Evolutionary conservation across 345 rosid species (phyloP).

Genomic region (Carallia brachiata): DNA sequence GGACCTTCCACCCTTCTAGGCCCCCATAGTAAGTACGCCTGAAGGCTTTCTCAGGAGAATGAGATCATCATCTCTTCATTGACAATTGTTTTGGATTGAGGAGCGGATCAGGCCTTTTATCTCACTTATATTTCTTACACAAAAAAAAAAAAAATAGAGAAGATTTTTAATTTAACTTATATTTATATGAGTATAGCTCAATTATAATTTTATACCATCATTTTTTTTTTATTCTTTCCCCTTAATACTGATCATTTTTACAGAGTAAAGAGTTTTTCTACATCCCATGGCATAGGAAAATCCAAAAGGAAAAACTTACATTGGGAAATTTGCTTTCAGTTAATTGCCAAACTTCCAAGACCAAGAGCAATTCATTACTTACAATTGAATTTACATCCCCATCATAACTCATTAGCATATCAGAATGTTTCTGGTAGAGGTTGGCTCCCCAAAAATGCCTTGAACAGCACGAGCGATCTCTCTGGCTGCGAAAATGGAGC

Average conservation of each 20-base stretch:
- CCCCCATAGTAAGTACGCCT: too few species aligned
- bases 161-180: too few species aligned
- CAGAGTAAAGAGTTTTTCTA: constrained; percentile 19
- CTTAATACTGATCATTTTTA: constrained; percentile 7
- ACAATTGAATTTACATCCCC: constrained; percentile 25
- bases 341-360: constrained; percentile 18
- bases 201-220: too few species aligned
- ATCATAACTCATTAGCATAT: constrained; percentile 25
- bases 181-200: too few species aligned
- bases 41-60: too few species aligned
- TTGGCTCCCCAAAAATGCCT: constrained; percentile 24
- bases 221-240: too few species aligned
- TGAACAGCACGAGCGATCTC: constrained; percentile 32
- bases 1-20: too few species aligned
- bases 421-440: constrained; percentile 49
- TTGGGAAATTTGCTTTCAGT: constrained; percentile 23
- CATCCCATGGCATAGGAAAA: constrained; percentile 29
- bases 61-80: too few species aligned
- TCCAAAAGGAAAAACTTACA: constrained; percentile 20
- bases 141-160: too few species aligned
- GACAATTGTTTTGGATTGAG: too few species aligned
- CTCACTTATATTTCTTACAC: too few species aligned
- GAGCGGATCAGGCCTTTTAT: too few species aligned
- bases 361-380: constrained; percentile 24
- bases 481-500: constrained; percentile 39